These are phyloP conservation scores for Pythium brachiatum DNA, from an alignment of 352 stramenopile species.

Conservation along the genomic window DNA sequence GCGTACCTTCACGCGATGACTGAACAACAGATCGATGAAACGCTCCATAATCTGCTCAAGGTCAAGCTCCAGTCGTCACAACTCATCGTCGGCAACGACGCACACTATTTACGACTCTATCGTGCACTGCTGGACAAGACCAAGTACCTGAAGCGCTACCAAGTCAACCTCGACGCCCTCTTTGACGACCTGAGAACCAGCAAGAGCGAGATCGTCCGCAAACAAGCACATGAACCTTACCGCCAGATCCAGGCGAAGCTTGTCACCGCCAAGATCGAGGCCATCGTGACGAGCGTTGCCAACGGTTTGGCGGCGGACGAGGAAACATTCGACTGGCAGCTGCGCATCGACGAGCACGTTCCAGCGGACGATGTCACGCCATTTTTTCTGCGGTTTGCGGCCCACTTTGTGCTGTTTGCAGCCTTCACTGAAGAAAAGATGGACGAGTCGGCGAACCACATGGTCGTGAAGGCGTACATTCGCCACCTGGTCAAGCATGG, in stretches of 20 bases:
- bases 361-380: constrained; percentile 49
- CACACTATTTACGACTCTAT: constrained; percentile 58
- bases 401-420: constrained; percentile 78
- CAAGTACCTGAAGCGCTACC: constrained; percentile 73
- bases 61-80: constrained; percentile 75
- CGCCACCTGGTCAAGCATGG: constrained; percentile 77
- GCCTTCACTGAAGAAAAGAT: constrained; percentile 65
- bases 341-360: constrained; percentile 43
- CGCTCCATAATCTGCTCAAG: constrained; percentile 62
- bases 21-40: constrained; percentile 71
- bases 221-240: constrained; percentile 67
- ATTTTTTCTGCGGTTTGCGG: constrained; percentile 70
- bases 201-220: constrained; percentile 55
- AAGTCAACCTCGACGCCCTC: constrained; percentile 62
- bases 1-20: constrained; percentile 68
- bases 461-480: constrained; percentile 84
- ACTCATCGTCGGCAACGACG: constrained; percentile 66
- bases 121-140: constrained; percentile 59
- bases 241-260: constrained; percentile 80
- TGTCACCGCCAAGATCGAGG: constrained; percentile 71
- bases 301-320: constrained; percentile 48
- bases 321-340: constrained; percentile 64
- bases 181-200: constrained; percentile 76
- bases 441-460: constrained; percentile 60
- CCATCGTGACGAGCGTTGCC: constrained; percentile 70